phyloP scores from a whole-genome alignment of 371 early-diverging fungal species.

The Catenaria anguillulae region DNA sequence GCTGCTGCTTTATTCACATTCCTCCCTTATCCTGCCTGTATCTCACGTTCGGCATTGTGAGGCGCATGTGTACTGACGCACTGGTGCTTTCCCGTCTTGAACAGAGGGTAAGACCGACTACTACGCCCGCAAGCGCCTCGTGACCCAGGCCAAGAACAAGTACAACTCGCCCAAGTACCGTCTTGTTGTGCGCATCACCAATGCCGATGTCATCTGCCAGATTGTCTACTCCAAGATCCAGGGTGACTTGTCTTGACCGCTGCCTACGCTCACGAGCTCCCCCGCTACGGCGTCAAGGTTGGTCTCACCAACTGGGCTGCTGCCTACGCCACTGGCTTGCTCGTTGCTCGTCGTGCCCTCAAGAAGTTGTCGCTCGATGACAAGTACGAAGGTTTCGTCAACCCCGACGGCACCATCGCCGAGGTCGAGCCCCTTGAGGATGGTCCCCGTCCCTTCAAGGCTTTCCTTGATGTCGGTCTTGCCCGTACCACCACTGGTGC shows the following conservation, averaged over 20 bases:
- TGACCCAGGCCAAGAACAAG: slow-evolving; percentile 99
- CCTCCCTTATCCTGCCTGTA: not conserved
- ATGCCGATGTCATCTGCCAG: slow-evolving; percentile 95
- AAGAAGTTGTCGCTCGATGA: slow-evolving; percentile 87
- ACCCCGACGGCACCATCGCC: slow-evolving; percentile 85
- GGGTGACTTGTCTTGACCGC: slow-evolving; percentile 95
- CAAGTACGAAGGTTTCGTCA: slow-evolving; percentile 89
- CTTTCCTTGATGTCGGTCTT: slow-evolving; percentile 98
- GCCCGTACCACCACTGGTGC: slow-evolving; percentile 98
- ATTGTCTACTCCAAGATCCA: slow-evolving; percentile 96
- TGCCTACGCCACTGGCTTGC: slow-evolving; percentile 98
- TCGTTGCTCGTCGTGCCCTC: slow-evolving; percentile 93
- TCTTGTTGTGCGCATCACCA: slow-evolving; percentile 99
- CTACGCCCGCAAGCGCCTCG: slow-evolving; percentile 98
- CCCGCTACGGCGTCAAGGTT: slow-evolving; percentile 94
- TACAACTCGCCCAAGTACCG: slow-evolving; percentile 99
- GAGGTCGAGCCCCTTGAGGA: slow-evolving; percentile 48
- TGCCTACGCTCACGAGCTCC: slow-evolving; percentile 98
- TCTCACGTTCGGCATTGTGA: too few species aligned
- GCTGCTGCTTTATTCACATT: not conserved
- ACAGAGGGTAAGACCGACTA: slow-evolving; percentile 99
- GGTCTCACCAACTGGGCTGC: slow-evolving; percentile 99
- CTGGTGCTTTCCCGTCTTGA: too few species aligned
- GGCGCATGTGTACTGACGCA: too few species aligned
- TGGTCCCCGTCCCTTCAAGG: slow-evolving; percentile 97